These are phyloP conservation scores for Trichocomaceae sp. DNA, from an alignment of 2,329 filamentous ascomycete genomes.

Conservation along the genomic window DNA sequence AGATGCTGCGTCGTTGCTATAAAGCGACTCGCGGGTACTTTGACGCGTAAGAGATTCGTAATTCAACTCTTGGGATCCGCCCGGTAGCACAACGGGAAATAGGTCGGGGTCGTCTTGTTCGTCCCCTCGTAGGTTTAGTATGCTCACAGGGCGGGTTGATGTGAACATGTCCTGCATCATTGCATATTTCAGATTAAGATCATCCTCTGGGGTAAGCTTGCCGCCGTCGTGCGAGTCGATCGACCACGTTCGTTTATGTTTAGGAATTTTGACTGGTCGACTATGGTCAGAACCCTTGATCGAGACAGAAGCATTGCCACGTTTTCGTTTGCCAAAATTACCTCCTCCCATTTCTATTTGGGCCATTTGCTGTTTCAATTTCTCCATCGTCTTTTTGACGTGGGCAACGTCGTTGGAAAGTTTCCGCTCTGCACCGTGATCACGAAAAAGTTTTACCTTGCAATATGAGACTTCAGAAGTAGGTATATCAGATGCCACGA, in stretches of 20 bases:
- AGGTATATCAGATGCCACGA: conserved; percentile 2
- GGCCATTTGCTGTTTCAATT: conserved; percentile 85
- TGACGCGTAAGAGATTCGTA: conserved; percentile 24
- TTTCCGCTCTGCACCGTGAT: conserved; percentile 92
- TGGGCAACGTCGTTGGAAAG: conserved; percentile 90
- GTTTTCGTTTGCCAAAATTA: conserved; percentile 56
- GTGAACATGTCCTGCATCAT: conserved; percentile 44
- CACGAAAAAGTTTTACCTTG: conserved; percentile 94
- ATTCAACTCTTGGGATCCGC: conserved; percentile 26
- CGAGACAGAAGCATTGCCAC: conserved; percentile 48
- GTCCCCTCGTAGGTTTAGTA: conserved; percentile 39
- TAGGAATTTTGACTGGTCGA: conserved; percentile 72
- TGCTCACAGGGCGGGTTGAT: conserved; percentile 37
- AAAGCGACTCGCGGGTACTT: conserved; percentile 27
- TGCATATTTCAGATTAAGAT: conserved; percentile 39
- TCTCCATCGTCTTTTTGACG: conserved; percentile 94
- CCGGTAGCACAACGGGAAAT: conserved; percentile 35
- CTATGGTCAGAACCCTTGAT: conserved; percentile 39
- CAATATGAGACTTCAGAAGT: conserved; percentile 76
- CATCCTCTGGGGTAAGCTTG: conserved; percentile 37
- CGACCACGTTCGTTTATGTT: conserved; percentile 93
- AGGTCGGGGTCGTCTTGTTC: conserved; percentile 41
- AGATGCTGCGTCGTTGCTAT: conserved; percentile 28
- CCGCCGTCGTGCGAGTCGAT: conserved; percentile 62
- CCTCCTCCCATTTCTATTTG: conserved; percentile 60